Conservation (phyloP, 305 asterid species). For the Solanum hybrid region DNA sequence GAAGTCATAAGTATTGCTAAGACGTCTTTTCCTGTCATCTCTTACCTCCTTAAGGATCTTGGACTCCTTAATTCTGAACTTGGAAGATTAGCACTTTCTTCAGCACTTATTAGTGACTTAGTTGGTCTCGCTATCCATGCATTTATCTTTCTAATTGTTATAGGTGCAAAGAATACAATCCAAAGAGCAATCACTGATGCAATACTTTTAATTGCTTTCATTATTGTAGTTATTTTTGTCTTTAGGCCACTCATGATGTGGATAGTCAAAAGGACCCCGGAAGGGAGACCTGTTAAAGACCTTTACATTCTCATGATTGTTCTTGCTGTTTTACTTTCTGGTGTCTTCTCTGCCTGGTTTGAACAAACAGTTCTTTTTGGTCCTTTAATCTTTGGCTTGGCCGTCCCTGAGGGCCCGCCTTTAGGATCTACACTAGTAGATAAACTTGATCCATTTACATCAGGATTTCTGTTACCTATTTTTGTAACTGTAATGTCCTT, state of each 20-base stretch:
- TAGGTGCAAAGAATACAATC: not conserved
- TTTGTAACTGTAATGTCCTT: conserved; percentile 10
- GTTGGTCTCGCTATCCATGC: not conserved
- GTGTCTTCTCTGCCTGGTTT: conserved; percentile 6
- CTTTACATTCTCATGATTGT: conserved; percentile 3
- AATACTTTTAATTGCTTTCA: not conserved
- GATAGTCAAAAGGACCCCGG: conserved; percentile 19
- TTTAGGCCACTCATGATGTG: conserved; percentile 7
- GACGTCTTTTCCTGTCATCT: conserved; percentile 17
- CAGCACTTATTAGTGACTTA: conserved; percentile 14
- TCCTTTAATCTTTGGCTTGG: conserved; percentile 19
- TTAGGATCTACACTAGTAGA: conserved; percentile 20
- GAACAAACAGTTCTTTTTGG: conserved; percentile 13
- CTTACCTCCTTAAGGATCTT: conserved; percentile 20
- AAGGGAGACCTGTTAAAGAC: conserved; percentile 13
- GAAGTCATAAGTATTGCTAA: not conserved
- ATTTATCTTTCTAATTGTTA: not conserved
- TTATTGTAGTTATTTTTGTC: not conserved
- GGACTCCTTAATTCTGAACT: conserved; percentile 22
- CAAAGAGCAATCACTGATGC: not conserved
- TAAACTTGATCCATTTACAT: conserved; percentile 15
- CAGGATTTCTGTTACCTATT: conserved; percentile 19
- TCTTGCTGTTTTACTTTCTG: not conserved
- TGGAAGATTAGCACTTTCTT: conserved; percentile 20
- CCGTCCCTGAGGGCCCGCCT: conserved; percentile 29